phyloP scores from a whole-genome alignment of 306 rosid genomes.

The Medicago lupulina region DNA sequence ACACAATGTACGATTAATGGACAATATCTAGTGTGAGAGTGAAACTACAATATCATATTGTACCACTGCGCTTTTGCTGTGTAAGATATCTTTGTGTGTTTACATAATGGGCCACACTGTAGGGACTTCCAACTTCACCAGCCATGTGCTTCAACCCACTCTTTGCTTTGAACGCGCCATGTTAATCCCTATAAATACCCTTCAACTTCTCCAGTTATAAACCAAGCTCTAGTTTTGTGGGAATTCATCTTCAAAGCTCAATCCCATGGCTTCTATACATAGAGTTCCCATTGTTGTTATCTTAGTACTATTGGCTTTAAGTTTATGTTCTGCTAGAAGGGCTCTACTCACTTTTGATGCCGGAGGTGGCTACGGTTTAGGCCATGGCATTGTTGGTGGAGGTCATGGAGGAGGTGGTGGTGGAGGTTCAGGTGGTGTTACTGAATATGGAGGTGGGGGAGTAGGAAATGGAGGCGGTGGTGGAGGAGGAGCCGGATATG shows the following conservation, averaged over 20 bases:
- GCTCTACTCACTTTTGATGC: constrained; percentile 53
- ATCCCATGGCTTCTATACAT: constrained; percentile 56
- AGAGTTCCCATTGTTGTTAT: constrained; percentile 45
- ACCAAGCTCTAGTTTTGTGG: constrained; percentile 30
- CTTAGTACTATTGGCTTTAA: constrained; percentile 54
- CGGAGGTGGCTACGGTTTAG: constrained; percentile 35
- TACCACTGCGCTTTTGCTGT: background rate
- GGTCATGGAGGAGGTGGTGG: constrained; percentile 39
- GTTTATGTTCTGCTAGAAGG: constrained; percentile 66
- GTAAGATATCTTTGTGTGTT: background rate
- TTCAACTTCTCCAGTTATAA: constrained; percentile 36
- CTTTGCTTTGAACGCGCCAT: constrained; percentile 42
- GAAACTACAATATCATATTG: background rate
- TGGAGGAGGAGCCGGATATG: constrained; percentile 45
- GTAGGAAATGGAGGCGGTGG: constrained; percentile 53
- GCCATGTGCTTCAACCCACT: constrained; percentile 68
- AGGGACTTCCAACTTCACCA: constrained; percentile 44
- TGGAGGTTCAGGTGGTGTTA: constrained; percentile 26
- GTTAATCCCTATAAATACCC: constrained; percentile 58
- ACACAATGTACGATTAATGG: constrained; percentile 45
- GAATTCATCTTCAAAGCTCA: constrained; percentile 1
- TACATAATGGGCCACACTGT: constrained; percentile 46
- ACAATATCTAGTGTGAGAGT: background rate
- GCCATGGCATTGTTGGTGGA: constrained; percentile 29
- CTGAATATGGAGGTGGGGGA: constrained; percentile 45